phyloP scores from a whole-genome alignment of 208 protist species.

The Willaertia magna region DNA sequence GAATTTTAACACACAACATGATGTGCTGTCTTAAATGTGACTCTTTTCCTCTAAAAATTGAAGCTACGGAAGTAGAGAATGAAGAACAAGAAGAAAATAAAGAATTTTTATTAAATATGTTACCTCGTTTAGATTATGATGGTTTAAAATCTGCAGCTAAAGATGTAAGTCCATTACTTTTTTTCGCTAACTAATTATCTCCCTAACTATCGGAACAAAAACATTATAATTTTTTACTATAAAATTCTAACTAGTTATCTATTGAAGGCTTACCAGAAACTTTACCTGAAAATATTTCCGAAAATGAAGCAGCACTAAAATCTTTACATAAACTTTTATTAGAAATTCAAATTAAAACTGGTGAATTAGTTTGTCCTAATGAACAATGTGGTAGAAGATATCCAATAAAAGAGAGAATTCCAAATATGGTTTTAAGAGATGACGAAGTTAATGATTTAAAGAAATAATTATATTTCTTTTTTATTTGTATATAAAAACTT shows the following conservation, averaged over 20 bases:
- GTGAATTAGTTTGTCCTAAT: not conserved
- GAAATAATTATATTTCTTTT: not conserved
- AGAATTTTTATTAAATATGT: not conserved
- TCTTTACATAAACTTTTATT: constrained; percentile 1
- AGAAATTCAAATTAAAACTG: not conserved
- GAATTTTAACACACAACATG: not conserved
- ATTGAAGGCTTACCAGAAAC: not conserved
- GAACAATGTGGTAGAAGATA: not conserved
- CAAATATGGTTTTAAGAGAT: constrained; percentile 7
- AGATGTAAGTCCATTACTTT: not conserved
- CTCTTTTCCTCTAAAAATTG: not conserved
- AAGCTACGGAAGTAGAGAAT: not conserved
- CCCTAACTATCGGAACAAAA: no score
- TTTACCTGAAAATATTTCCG: not conserved
- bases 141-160: not conserved
- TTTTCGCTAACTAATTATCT: no score
- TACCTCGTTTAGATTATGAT: not conserved
- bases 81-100: not conserved
- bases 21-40: not conserved
- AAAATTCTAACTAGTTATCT: not conserved
- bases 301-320: not conserved
- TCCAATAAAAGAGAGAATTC: not conserved
- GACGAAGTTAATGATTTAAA: not conserved
- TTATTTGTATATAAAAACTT: no score
- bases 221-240: not conserved